phyloP scores from a whole-genome alignment of 371 early-diverging fungal species.

The Rhizomucor pusillus region DNA sequence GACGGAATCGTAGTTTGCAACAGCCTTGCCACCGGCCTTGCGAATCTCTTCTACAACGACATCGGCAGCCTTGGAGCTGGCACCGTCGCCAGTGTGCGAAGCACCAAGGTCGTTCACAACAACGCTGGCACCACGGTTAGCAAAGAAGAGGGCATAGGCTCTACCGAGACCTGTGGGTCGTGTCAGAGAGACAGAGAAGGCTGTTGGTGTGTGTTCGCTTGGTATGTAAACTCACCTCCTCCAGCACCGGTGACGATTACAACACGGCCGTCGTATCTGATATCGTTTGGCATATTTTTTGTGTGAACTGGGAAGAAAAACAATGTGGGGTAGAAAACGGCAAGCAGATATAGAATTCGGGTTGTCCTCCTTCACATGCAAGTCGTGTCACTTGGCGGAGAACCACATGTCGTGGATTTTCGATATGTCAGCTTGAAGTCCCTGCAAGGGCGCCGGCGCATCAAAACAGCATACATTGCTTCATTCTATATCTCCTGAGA shows the following conservation, averaged over 20 bases:
- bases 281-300: slow-evolving; percentile 35
- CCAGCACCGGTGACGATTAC: slow-evolving; percentile 98
- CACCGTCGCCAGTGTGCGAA: slow-evolving; percentile 79
- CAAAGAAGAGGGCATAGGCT: slow-evolving; percentile 92
- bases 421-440: too few species aligned
- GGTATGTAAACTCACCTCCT: slow-evolving; percentile 85
- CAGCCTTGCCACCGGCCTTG: slow-evolving; percentile 89
- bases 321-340: slow-evolving; percentile 4
- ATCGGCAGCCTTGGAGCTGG: slow-evolving; percentile 84
- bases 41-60: slow-evolving; percentile 94
- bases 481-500: too few species aligned
- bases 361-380: too few species aligned
- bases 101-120: slow-evolving; percentile 94
- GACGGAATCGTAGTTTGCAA: slow-evolving; percentile 97
- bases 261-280: slow-evolving; percentile 88
- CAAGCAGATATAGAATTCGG: too few species aligned
- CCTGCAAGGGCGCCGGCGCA: too few species aligned
- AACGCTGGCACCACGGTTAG: slow-evolving; percentile 83
- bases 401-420: too few species aligned
- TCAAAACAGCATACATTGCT: too few species aligned
- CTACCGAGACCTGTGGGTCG: slow-evolving; percentile 70
- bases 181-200: too few species aligned
- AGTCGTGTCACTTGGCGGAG: too few species aligned
- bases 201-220: not conserved
- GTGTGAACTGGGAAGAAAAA: slow-evolving; percentile 9